Evolutionary conservation across 1,284 basidiomycete genomes (phyloP).

Genomic region (Sporisorium scitamineum): DNA sequence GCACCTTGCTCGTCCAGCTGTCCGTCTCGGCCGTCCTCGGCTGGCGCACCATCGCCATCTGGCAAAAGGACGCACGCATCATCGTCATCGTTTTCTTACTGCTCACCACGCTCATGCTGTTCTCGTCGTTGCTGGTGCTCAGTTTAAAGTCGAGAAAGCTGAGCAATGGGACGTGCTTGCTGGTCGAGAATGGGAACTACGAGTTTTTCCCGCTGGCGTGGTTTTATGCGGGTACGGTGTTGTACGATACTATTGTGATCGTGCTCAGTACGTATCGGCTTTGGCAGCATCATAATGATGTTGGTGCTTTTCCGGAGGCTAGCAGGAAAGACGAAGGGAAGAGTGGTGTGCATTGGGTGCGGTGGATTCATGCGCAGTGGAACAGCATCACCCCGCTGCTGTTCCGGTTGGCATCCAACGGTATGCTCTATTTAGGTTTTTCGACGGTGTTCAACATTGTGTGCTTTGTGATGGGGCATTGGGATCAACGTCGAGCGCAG

Average conservation of each 20-base stretch:
- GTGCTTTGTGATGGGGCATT: constrained; percentile 45
- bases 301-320: constrained; percentile 9
- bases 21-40: constrained; percentile 48
- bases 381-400: constrained; percentile 51
- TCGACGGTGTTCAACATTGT: constrained; percentile 55
- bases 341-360: constrained; percentile 5
- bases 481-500: constrained; percentile 40
- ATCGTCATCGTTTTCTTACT: constrained; percentile 41
- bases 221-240: constrained; percentile 53
- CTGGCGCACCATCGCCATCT: constrained; percentile 62
- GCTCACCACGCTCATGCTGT: constrained; percentile 37
- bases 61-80: constrained; percentile 52
- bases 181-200: constrained; percentile 22
- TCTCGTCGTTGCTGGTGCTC: constrained; percentile 48
- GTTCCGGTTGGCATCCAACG: constrained; percentile 50
- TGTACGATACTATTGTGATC: constrained; percentile 50
- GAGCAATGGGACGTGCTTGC: constrained; percentile 38
- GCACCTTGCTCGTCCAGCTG: constrained; percentile 52
- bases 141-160: constrained; percentile 33
- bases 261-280: constrained; percentile 52
- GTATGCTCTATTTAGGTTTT: constrained; percentile 50
- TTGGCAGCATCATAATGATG: constrained; percentile 35
- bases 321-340: neutral
- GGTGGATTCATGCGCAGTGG: constrained; percentile 28
- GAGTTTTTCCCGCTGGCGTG: constrained; percentile 44